Evolutionary conservation across 2,329 filamentous ascomycete genomes (phyloP), one percentile per base, ranked within the genome.

Genomic region (Intubia oerlemansii): DNA sequence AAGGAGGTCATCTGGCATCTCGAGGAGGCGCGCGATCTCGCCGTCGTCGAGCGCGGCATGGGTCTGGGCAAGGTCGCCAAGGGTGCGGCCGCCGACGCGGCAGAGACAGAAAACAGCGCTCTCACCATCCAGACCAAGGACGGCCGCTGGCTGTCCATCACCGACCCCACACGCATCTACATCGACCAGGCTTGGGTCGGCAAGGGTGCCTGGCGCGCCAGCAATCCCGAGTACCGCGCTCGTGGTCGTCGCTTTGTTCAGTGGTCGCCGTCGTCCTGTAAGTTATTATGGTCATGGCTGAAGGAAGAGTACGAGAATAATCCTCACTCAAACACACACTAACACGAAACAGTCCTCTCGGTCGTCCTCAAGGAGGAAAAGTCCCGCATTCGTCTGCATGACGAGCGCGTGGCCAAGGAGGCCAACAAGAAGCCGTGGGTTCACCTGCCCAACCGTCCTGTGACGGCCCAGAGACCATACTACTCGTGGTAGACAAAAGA

Each of bases 401-500:
- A 79, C 32, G 82, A 93, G 44, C 68, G 72, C 33, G 62, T 80
- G 45, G 70, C 70, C 40, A 85, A 80, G 57, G 63, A 76, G 48
- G 59, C 65, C 31, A 71, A 71, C 44, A 65, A 71, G 35, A 78
- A 79, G 37, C 69, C 85, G 11, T 93, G 85, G 85, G 66, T 77
- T 10, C 80, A 84, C 42, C 56, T 95, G 30, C 85, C 85, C 7
- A 80, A 93, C 49, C 69, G 84, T 36, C 78, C 76, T 6, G 62
- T 98, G 31, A 73, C 74, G 36, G 72, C 72, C 20, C 84, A 93
- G 56, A 66, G 78, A 41, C 85, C 81, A 45, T 90, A 88, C 50
- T 90, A 90, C 52, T 69, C 77, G 35, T 98, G 85, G 85, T 95
- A 73, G 41, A 42, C n/a, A n/a, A n/a, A n/a, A n/a, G n/a, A n/a